Percentiles rank a stretch among this genome's conserved stretches.
Evolutionary conservation across 176 grass and related monocot species (phyloP).

Genomic region (Oryza rufipogon): DNA sequence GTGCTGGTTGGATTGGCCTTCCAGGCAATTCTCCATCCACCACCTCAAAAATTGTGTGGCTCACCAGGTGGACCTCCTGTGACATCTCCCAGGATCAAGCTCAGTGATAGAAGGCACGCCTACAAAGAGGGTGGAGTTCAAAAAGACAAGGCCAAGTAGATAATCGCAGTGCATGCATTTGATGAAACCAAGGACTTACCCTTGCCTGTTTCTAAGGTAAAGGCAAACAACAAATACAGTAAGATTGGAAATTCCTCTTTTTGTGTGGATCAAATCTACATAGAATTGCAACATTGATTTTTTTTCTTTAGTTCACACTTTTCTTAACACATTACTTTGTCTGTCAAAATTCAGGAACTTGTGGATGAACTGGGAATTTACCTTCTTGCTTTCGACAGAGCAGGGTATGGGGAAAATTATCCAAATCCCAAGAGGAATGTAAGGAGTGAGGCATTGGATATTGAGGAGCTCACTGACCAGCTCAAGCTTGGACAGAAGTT

Average conservation of each 20-base stretch:
- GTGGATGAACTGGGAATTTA: conserved; percentile 73
- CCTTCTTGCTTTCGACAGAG: conserved; percentile 60
- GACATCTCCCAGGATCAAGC: conserved; percentile 61
- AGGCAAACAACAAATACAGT: conserved; percentile 25
- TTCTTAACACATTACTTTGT: conserved; percentile 18
- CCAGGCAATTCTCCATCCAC: conserved; percentile 62
- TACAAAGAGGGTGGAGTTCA: conserved; percentile 60
- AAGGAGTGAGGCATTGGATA: conserved; percentile 72
- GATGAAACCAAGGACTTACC: conserved; percentile 65
- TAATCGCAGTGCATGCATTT: conserved; percentile 64
- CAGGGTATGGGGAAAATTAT: conserved; percentile 81
- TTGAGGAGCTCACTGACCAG: conserved; percentile 80
- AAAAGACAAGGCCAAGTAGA: conserved; percentile 59
- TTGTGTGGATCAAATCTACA: background rate
- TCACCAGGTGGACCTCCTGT: conserved; percentile 56
- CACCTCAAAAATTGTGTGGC: conserved; percentile 53
- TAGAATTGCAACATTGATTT: background rate
- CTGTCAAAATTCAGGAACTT: conserved; percentile 57
- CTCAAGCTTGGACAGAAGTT: conserved; percentile 68
- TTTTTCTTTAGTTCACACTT: conserved; percentile 5
- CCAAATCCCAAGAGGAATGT: conserved; percentile 63
- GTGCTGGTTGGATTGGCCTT: conserved; percentile 53
- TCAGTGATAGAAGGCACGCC: conserved; percentile 62
- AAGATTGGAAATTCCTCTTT: background rate
- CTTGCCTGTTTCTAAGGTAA: conserved; percentile 59